phyloP scores from a whole-genome alignment of 106 monocot species.

The Chionographis japonica region DNA sequence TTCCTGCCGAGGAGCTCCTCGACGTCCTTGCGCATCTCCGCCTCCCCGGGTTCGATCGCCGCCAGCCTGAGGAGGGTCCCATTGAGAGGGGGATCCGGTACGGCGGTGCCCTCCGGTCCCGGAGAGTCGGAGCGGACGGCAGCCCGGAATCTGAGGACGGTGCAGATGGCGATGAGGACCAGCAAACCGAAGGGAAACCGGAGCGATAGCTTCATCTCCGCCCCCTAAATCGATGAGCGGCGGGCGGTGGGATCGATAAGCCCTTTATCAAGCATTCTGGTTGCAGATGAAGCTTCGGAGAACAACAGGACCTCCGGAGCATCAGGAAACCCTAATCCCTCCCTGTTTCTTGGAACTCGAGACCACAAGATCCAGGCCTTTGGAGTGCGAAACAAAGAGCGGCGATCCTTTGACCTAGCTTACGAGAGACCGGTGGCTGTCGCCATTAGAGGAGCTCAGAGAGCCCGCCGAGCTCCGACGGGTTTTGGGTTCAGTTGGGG shows the following conservation, averaged over 20 bases:
- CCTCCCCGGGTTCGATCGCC: conserved; percentile 25
- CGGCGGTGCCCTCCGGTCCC: background rate
- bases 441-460: no score
- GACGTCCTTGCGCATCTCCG: conserved; percentile 34
- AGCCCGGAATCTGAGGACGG: conserved; percentile 28
- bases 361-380: no score
- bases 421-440: no score
- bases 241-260: background rate
- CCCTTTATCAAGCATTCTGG: no score
- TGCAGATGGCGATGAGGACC: conserved; percentile 34
- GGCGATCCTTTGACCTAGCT: no score
- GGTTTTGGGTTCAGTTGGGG: no score
- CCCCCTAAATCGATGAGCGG: background rate
- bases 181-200: conserved; percentile 30
- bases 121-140: conserved; percentile 9
- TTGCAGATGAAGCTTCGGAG: no score
- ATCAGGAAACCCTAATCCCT: no score
- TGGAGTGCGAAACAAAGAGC: no score
- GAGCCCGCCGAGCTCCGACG: no score
- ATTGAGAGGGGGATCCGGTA: conserved; percentile 8
- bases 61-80: conserved; percentile 35
- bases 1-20: conserved; percentile 37
- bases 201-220: conserved; percentile 22
- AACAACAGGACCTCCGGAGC: no score
- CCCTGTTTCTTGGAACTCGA: no score